Percentiles rank a stretch among this genome's conserved stretches.
These are phyloP conservation scores for Candida montana DNA, from an alignment of 805 yeast genomes.

Conservation along the genomic window DNA sequence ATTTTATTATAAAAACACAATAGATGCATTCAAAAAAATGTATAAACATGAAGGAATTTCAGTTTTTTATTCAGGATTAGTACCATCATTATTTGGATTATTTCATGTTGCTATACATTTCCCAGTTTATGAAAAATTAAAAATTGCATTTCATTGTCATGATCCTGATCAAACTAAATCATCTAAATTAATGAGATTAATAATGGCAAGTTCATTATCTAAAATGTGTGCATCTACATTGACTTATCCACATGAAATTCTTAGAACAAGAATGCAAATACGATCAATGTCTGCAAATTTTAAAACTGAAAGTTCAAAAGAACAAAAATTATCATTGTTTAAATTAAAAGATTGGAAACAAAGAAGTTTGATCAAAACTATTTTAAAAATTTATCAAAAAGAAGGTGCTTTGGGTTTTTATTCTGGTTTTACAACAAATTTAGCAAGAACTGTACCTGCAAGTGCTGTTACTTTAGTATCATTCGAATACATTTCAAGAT, in stretches of 20 bases:
- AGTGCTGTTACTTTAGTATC: constrained; percentile 93
- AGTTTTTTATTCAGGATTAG: constrained; percentile 83
- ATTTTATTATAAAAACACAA: constrained; percentile 62
- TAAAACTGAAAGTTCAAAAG: constrained; percentile 8
- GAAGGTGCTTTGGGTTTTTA: constrained; percentile 85
- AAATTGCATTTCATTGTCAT: constrained; percentile 38
- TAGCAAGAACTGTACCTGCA: constrained; percentile 90
- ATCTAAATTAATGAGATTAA: constrained; percentile 35
- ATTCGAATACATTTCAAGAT: constrained; percentile 62
- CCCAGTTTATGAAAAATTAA: constrained; percentile 85
- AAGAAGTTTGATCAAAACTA: constrained; percentile 19
- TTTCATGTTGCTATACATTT: constrained; percentile 94
- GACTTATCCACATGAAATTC: constrained; percentile 94
- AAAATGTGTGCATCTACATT: constrained; percentile 85
- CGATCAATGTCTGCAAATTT: constrained; percentile 29
- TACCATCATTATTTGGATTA: constrained; percentile 86
- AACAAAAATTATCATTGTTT: constrained; percentile 13
- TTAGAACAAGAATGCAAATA: constrained; percentile 83
- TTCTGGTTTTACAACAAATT: constrained; percentile 81
- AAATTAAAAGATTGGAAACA: constrained; percentile 4
- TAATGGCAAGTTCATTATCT: constrained; percentile 69
- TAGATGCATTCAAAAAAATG: constrained; percentile 81
- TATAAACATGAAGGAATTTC: constrained; percentile 69
- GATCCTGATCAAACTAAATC: constrained; percentile 20
- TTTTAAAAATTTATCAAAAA: constrained; percentile 32